These are phyloP conservation scores for Kondoa malvinella DNA, from an alignment of 768 basidiomycete species.

Conservation along the genomic window DNA sequence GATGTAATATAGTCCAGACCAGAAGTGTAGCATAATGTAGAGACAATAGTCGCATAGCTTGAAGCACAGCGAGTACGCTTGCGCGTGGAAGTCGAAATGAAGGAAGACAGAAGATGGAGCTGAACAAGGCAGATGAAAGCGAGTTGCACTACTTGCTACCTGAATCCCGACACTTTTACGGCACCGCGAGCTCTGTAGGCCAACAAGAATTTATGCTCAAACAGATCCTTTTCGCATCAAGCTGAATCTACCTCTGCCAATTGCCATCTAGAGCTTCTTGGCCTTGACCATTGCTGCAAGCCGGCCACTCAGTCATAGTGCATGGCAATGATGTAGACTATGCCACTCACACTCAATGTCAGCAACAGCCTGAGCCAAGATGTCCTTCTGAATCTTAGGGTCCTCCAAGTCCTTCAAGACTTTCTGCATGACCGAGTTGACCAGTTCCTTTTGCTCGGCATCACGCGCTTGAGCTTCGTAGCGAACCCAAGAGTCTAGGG, in stretches of 20 bases:
- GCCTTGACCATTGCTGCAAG: conserved; percentile 19
- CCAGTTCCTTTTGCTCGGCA: conserved; percentile 81
- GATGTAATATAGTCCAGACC: too few species aligned
- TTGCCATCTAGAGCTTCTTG: conserved; percentile 14
- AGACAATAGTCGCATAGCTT: too few species aligned
- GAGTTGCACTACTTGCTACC: too few species aligned
- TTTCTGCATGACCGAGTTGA: conserved; percentile 70
- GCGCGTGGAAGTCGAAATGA: too few species aligned
- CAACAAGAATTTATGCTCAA: too few species aligned
- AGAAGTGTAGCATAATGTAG: too few species aligned
- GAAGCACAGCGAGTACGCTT: too few species aligned
- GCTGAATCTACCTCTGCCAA: background rate
- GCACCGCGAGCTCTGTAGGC: too few species aligned
- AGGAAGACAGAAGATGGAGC: too few species aligned
- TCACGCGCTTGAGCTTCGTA: conserved; percentile 94
- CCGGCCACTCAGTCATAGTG: background rate
- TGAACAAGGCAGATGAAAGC: too few species aligned
- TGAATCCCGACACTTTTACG: too few species aligned
- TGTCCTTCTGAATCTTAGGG: conserved; percentile 73
- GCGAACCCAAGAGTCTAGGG: conserved; percentile 95
- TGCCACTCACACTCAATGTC: conserved; percentile 77
- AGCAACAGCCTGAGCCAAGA: conserved; percentile 56
- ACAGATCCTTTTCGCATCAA: too few species aligned
- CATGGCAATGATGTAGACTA: background rate
- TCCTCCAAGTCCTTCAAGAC: conserved; percentile 68